Percentiles rank a stretch among this genome's conserved stretches.
phyloP scores from a whole-genome alignment of 1,284 basidiomycete genomes.

The Flammula alnicola region DNA sequence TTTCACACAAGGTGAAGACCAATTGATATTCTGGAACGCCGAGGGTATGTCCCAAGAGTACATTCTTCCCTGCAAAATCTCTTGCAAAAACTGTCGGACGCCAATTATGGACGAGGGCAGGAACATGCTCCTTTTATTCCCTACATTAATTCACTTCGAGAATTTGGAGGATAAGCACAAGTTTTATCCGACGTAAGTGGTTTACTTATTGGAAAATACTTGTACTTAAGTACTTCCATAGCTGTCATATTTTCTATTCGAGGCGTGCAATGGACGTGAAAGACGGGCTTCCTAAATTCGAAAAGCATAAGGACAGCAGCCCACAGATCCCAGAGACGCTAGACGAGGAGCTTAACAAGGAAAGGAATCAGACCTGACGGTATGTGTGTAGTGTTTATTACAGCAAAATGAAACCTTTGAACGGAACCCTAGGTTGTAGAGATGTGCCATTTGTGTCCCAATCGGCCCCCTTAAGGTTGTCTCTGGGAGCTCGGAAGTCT shows the following conservation, averaged over 20 bases:
- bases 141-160: background rate
- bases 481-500: too few relatives aligned
- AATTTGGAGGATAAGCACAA: background rate
- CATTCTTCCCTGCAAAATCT: conserved; percentile 3
- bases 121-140: background rate
- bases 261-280: background rate
- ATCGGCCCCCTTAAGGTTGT: too few relatives aligned
- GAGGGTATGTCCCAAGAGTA: background rate
- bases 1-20: background rate
- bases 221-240: background rate
- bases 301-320: conserved; percentile 3
- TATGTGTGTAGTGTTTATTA: too few relatives aligned
- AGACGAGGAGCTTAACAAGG: too few relatives aligned
- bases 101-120: conserved; percentile 5
- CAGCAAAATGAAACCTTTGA: too few relatives aligned
- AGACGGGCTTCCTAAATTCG: conserved; percentile 1
- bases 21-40: background rate
- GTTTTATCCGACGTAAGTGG: background rate
- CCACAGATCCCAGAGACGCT: background rate
- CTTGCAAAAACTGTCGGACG: conserved; percentile 3
- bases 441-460: too few relatives aligned
- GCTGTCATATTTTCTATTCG: conserved; percentile 1
- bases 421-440: too few relatives aligned
- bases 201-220: background rate
- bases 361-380: too few relatives aligned